phyloP scores from a whole-genome alignment of 1,284 basidiomycete genomes.

The Trichosporon coremiiforme region DNA sequence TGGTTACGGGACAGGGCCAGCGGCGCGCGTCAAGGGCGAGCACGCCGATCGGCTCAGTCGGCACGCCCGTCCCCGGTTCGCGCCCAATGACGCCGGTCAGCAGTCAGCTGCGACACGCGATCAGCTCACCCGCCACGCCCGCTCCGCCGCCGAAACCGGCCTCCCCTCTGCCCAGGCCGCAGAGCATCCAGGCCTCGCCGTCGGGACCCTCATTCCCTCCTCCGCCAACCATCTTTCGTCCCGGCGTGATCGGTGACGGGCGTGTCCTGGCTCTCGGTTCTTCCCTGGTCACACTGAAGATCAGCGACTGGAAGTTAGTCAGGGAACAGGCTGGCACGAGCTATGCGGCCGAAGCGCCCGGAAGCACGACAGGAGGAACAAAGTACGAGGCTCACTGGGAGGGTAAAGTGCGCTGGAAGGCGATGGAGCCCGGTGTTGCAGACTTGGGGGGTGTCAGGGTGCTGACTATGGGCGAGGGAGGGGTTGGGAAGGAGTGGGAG shows the following conservation, averaged over 20 bases:
- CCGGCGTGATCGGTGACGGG: conserved; percentile 23
- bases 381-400: conserved; percentile 41
- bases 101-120: conserved; percentile 45
- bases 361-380: conserved; percentile 22
- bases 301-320: conserved; percentile 28
- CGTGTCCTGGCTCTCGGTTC: conserved; percentile 36
- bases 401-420: conserved; percentile 39
- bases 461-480: conserved; percentile 31
- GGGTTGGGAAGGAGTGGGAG: conserved; percentile 43
- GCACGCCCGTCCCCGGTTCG: conserved; percentile 29
- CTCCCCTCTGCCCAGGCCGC: neutral
- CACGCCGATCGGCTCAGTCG: neutral
- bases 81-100: conserved; percentile 47
- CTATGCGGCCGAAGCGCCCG: conserved; percentile 36
- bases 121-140: conserved; percentile 23
- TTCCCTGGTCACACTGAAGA: conserved; percentile 30
- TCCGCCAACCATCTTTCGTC: neutral
- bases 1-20: conserved; percentile 12
- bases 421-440: conserved; percentile 40
- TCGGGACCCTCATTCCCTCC: conserved; percentile 4
- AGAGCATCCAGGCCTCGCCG: neutral
- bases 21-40: conserved; percentile 11
- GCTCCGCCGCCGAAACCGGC: conserved; percentile 22
- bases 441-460: conserved; percentile 47
- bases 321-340: conserved; percentile 39